A percentile compares a stretch with the other conserved stretches of the same genome.
phyloP scores from a whole-genome alignment of 257 asterid genomes.

The Capsicum pubescens region DNA sequence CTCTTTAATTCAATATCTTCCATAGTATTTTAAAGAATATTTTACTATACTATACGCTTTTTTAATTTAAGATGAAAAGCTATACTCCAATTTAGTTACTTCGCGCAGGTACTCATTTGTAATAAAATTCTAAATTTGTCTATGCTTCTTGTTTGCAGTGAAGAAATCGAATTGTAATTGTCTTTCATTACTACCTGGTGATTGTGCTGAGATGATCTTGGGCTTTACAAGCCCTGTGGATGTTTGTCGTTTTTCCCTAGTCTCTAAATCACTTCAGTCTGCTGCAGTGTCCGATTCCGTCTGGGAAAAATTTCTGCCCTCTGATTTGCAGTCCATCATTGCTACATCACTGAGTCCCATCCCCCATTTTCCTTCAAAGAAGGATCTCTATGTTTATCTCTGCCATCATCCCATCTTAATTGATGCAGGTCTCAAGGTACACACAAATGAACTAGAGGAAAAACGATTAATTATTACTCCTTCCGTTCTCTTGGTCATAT shows the following conservation, averaged over 20 bases:
- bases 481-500: too few species aligned
- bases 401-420: constrained; percentile 25
- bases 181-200: not conserved
- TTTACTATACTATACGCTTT: too few species aligned
- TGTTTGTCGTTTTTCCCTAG: not conserved
- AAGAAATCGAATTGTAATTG: not conserved
- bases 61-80: too few species aligned
- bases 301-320: constrained; percentile 24
- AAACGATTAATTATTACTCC: not conserved
- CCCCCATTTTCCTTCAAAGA: not conserved
- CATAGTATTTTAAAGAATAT: too few species aligned
- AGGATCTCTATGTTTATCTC: constrained; percentile 1
- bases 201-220: not conserved
- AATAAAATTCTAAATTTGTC: not conserved
- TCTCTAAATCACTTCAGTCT: not conserved
- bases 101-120: too few species aligned
- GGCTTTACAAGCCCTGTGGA: constrained; percentile 3
- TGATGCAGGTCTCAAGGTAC: constrained; percentile 29
- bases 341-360: not conserved
- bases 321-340: not conserved
- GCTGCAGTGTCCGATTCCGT: not conserved
- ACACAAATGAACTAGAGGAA: not conserved
- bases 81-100: too few species aligned
- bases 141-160: not conserved
- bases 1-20: too few species aligned